phyloP scores from a whole-genome alignment of 116 monocot species.

The Cymodocea nodosa region DNA sequence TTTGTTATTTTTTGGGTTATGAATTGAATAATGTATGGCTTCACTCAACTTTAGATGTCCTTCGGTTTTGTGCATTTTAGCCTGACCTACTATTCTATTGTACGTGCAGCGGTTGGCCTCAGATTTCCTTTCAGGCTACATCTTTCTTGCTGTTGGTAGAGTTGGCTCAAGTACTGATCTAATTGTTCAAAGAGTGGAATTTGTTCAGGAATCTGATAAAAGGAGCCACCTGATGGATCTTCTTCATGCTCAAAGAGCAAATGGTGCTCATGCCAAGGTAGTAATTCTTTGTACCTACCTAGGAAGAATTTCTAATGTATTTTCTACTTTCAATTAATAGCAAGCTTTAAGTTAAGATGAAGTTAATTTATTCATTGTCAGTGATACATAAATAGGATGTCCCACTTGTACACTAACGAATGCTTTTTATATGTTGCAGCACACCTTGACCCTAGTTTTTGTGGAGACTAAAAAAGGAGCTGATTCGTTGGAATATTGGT shows the following conservation, averaged over 20 bases:
- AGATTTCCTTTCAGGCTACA: conserved; percentile 62
- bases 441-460: conserved; percentile 76
- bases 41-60: no score
- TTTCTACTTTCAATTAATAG: background rate
- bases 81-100: background rate
- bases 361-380: no score
- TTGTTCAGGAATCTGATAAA: conserved; percentile 57
- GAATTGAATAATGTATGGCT: no score
- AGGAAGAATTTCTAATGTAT: background rate
- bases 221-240: conserved; percentile 83
- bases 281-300: background rate
- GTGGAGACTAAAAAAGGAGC: conserved; percentile 95
- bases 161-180: conserved; percentile 82
- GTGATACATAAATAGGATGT: no score
- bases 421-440: no score
- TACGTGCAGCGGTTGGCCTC: conserved; percentile 57
- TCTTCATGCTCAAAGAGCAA: conserved; percentile 59
- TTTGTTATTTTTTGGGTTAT: no score
- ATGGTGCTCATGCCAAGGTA: conserved; percentile 52
- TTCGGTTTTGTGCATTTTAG: no score
- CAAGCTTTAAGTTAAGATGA: no score
- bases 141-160: conserved; percentile 79
- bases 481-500: conserved; percentile 78
- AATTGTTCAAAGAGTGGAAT: conserved; percentile 75
- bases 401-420: no score